These are phyloP conservation scores for Capsicum pubescens DNA, from an alignment of 257 asterid species.

Conservation along the genomic window DNA sequence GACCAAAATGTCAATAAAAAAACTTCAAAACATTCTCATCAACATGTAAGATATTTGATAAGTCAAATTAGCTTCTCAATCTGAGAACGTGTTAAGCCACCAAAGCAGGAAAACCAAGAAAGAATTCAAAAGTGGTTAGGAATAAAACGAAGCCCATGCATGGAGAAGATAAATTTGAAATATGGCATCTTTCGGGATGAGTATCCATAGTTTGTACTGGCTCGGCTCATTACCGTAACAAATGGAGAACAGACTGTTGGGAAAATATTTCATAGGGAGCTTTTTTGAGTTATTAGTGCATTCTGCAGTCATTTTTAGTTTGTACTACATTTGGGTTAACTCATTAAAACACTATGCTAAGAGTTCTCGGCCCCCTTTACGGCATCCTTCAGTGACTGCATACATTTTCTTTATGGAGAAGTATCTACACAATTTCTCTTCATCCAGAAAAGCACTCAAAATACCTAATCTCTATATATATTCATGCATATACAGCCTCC, in stretches of 20 bases:
- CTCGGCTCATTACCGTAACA: neutral
- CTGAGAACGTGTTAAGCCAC: neutral
- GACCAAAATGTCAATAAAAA: neutral
- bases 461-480: neutral
- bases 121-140: neutral
- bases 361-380: neutral
- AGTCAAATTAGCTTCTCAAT: slow-evolving; percentile 9
- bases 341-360: neutral
- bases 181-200: neutral
- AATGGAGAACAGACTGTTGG: neutral
- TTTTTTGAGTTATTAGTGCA: neutral
- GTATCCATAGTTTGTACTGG: neutral
- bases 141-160: neutral
- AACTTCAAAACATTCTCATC: neutral
- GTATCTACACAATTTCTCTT: slow-evolving; percentile 3
- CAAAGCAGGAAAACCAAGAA: slow-evolving; percentile 1
- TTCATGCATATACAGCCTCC: neutral
- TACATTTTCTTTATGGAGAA: neutral
- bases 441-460: neutral
- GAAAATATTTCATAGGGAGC: neutral
- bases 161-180: slow-evolving; percentile 14
- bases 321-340: neutral
- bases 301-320: neutral
- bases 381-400: neutral
- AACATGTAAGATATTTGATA: neutral